phyloP scores from a whole-genome alignment of 768 basidiomycete species.

The Tulasnella calospora region DNA sequence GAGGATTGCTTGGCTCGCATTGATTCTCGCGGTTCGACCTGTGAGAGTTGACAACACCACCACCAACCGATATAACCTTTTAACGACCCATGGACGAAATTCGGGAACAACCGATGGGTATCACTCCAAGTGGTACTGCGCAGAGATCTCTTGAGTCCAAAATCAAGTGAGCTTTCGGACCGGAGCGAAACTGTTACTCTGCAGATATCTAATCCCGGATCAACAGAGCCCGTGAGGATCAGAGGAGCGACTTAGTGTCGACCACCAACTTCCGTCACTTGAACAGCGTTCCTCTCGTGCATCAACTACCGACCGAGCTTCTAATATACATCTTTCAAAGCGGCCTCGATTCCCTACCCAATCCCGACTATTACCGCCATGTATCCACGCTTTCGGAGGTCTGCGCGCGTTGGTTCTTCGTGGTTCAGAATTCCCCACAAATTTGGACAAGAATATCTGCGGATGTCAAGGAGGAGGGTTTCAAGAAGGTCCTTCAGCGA shows the following conservation, averaged over 20 bases:
- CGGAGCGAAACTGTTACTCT: too few relatives aligned
- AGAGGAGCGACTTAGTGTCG: background rate
- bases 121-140: too few relatives aligned
- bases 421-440: background rate
- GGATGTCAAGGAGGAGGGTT: background rate
- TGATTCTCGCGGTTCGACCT: too few relatives aligned
- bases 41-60: too few relatives aligned
- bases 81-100: too few relatives aligned
- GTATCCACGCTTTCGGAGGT: background rate
- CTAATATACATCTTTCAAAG: background rate
- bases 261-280: too few relatives aligned
- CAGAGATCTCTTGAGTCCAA: too few relatives aligned
- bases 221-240: background rate
- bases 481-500: background rate
- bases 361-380: background rate
- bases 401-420: background rate
- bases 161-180: too few relatives aligned
- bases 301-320: background rate
- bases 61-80: too few relatives aligned
- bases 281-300: too few relatives aligned
- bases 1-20: too few relatives aligned
- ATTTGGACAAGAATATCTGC: background rate
- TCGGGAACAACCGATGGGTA: too few relatives aligned
- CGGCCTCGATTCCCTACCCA: background rate
- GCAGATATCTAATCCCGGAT: background rate